Evolutionary conservation across 768 basidiomycete genomes (phyloP).

Genomic region (Pleurotus platypus): DNA sequence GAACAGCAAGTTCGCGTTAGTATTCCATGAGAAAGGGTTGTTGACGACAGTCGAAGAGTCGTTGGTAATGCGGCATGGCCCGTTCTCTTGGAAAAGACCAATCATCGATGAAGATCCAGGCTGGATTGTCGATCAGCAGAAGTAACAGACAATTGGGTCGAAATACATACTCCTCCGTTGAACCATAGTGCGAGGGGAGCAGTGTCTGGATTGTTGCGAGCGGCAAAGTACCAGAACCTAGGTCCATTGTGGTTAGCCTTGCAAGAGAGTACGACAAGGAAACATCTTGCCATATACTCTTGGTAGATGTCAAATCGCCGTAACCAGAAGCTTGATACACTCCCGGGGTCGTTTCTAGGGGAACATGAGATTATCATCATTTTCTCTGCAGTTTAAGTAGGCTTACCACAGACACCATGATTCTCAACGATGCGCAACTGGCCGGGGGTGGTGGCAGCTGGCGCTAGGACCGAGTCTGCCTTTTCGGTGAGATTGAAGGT

Average conservation of each 20-base stretch:
- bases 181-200: constrained; percentile 69
- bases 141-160: neutral
- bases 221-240: constrained; percentile 71
- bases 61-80: constrained; percentile 67
- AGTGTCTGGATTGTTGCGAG: constrained; percentile 55
- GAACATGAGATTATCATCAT: neutral
- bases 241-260: neutral
- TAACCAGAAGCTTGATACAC: constrained; percentile 64
- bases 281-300: constrained; percentile 51
- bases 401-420: constrained; percentile 55
- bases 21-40: constrained; percentile 61
- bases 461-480: constrained; percentile 12
- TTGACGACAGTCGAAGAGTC: constrained; percentile 43
- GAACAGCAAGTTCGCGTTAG: constrained; percentile 52
- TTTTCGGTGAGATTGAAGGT: constrained; percentile 11
- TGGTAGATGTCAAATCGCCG: constrained; percentile 50
- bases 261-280: neutral
- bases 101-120: constrained; percentile 57
- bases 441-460: constrained; percentile 36
- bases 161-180: constrained; percentile 50
- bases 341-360: constrained; percentile 53
- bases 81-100: constrained; percentile 71
- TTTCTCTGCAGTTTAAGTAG: neutral
- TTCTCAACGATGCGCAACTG: constrained; percentile 56
- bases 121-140: constrained; percentile 16